These are phyloP conservation scores for Claviceps fusiformis DNA, from an alignment of 2,329 filamentous ascomycete genomes.

Conservation along the genomic window DNA sequence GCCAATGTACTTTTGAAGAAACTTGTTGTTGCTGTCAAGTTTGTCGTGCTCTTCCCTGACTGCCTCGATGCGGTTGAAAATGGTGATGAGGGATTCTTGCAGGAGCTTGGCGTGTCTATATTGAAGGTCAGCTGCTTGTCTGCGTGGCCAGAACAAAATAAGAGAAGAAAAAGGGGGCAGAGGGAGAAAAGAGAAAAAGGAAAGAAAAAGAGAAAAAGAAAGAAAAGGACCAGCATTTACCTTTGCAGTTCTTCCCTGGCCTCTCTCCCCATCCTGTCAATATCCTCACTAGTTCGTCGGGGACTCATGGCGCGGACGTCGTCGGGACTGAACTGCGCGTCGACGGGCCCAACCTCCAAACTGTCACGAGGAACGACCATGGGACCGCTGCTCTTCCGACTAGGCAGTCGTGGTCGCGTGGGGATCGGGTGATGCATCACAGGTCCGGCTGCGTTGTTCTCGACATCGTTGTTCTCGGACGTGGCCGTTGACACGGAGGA, in stretches of 20 bases:
- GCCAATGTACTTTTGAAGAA: slow-evolving; percentile 94
- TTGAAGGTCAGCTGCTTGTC: neutral
- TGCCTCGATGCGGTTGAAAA: slow-evolving; percentile 87
- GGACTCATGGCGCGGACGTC: slow-evolving; percentile 94
- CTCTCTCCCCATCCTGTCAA: slow-evolving; percentile 75
- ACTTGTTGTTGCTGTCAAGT: slow-evolving; percentile 91
- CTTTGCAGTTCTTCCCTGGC: slow-evolving; percentile 53
- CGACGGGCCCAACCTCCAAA: slow-evolving; percentile 56
- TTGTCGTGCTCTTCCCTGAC: slow-evolving; percentile 94
- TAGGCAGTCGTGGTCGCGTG: slow-evolving; percentile 53
- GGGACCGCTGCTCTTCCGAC: slow-evolving; percentile 67
- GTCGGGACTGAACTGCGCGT: slow-evolving; percentile 67
- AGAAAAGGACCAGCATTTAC: slow-evolving; percentile 21
- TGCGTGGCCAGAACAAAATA: neutral
- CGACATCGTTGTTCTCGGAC: slow-evolving; percentile 19
- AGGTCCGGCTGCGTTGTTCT: slow-evolving; percentile 25
- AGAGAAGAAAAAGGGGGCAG: neutral
- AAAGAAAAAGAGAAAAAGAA: neutral
- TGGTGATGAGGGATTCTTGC: slow-evolving; percentile 76
- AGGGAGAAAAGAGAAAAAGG: neutral
- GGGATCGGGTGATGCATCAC: slow-evolving; percentile 38
- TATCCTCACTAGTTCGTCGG: slow-evolving; percentile 75
- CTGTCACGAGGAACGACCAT: slow-evolving; percentile 71
- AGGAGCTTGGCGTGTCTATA: slow-evolving; percentile 72
- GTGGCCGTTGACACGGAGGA: slow-evolving; percentile 20